Evolutionary conservation across 2,329 filamentous ascomycete genomes (phyloP).

Genomic region (Alternaria sp.): DNA sequence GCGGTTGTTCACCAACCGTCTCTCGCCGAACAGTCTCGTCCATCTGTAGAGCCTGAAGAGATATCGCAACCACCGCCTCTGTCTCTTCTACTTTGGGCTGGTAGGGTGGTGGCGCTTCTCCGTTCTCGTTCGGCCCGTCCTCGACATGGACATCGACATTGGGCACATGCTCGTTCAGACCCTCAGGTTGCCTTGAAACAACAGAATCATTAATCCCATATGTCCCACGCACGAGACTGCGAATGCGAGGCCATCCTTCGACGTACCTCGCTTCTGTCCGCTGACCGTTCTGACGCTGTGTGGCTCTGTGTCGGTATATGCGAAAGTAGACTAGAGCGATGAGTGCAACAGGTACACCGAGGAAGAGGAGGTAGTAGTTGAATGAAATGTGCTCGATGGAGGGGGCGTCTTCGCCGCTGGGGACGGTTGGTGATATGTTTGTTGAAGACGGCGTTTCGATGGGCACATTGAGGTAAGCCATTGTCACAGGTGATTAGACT

Average conservation of each 20-base stretch:
- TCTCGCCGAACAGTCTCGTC: background rate
- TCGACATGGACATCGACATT: background rate
- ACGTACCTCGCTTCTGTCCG: constrained; percentile 39
- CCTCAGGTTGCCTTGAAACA: constrained; percentile 57
- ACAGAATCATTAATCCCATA: constrained; percentile 29
- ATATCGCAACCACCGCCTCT: background rate
- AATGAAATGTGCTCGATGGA: constrained; percentile 26
- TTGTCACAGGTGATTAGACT: background rate
- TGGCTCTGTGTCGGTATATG: constrained; percentile 49
- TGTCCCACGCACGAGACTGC: constrained; percentile 41
- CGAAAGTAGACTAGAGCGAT: constrained; percentile 54
- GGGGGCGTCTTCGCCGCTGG: background rate
- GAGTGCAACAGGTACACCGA: constrained; percentile 60
- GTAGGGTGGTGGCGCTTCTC: constrained; percentile 72
- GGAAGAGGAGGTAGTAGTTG: constrained; percentile 65
- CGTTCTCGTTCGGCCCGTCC: constrained; percentile 62
- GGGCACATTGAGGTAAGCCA: background rate
- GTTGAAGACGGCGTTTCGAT: background rate
- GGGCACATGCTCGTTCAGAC: constrained; percentile 66
- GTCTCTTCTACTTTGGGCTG: background rate
- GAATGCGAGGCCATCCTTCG: constrained; percentile 44
- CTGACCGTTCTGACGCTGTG: too few species aligned
- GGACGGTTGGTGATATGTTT: background rate
- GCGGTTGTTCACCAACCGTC: background rate
- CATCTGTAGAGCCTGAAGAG: background rate